A percentile compares a stretch with the other conserved stretches of the same genome.
phyloP scores from a whole-genome alignment of 768 basidiomycete genomes.

The Phanerodontia chrysosporium region DNA sequence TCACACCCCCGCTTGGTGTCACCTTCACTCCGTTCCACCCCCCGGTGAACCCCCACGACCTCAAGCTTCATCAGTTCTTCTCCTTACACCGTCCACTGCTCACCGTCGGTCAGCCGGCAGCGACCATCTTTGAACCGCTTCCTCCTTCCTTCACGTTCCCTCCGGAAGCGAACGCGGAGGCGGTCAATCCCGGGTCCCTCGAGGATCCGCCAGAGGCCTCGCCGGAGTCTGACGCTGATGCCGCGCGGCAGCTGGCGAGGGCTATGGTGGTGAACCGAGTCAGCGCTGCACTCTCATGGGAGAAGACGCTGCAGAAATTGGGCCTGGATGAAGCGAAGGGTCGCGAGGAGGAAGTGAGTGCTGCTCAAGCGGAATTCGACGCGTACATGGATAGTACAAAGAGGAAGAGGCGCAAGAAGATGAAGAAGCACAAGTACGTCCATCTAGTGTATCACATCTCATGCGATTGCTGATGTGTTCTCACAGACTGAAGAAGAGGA shows the following conservation, averaged over 20 bases:
- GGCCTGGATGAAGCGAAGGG: constrained; percentile 57
- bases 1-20: not conserved
- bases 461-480: constrained; percentile 1
- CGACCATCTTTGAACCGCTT: constrained; percentile 47
- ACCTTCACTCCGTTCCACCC: constrained; percentile 39
- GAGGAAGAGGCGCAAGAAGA: constrained; percentile 88
- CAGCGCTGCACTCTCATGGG: constrained; percentile 63
- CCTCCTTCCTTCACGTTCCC: constrained; percentile 13
- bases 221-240: constrained; percentile 72
- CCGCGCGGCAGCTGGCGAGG: constrained; percentile 74
- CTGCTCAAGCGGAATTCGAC: constrained; percentile 58
- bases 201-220: constrained; percentile 48
- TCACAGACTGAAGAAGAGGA: constrained; percentile 79
- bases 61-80: constrained; percentile 83
- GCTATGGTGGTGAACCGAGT: constrained; percentile 66
- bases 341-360: constrained; percentile 46
- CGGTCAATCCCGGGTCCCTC: constrained; percentile 23
- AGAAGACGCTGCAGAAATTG: constrained; percentile 57
- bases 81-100: constrained; percentile 76
- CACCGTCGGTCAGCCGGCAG: constrained; percentile 57
- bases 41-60: constrained; percentile 57
- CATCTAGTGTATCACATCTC: constrained; percentile 3
- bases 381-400: constrained; percentile 76
- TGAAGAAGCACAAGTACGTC: constrained; percentile 94
- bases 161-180: constrained; percentile 10